phyloP scores from a whole-genome alignment of 768 basidiomycete genomes.

The Termitomyces sp. region DNA sequence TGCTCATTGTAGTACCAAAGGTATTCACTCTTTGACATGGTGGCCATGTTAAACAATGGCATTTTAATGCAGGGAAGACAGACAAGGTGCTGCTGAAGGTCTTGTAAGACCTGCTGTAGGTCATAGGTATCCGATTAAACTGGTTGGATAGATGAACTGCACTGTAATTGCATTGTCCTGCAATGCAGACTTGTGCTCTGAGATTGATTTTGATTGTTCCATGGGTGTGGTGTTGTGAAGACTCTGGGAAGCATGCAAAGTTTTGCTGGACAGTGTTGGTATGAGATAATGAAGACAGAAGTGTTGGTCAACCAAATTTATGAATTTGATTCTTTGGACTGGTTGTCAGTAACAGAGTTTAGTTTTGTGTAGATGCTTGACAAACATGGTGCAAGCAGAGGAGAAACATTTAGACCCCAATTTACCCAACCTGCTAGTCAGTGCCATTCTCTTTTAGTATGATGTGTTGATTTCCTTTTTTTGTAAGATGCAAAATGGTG shows the following conservation, averaged over 20 bases:
- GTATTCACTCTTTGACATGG: background rate
- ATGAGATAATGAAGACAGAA: slow-evolving; percentile 17
- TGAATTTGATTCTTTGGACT: background rate
- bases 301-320: slow-evolving; percentile 12
- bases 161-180: background rate
- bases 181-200: background rate
- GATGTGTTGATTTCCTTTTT: too few species aligned
- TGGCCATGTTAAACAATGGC: slow-evolving; percentile 20
- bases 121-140: slow-evolving; percentile 18
- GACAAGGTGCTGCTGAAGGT: slow-evolving; percentile 20
- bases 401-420: background rate
- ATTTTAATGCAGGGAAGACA: slow-evolving; percentile 13
- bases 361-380: slow-evolving; percentile 15
- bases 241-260: too few species aligned
- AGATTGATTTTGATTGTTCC: background rate
- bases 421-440: slow-evolving; percentile 37
- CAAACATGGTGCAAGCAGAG: background rate
- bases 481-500: too few species aligned
- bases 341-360: background rate
- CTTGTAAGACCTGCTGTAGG: slow-evolving; percentile 14
- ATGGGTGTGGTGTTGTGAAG: too few species aligned
- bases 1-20: background rate
- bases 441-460: too few species aligned
- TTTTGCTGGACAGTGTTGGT: background rate
- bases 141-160: slow-evolving; percentile 10